Evolutionary conservation across 2,329 filamentous ascomycete species (phyloP), one percentile per base, ranked within the genome.

Genomic region (Fusarium avenaceum): DNA sequence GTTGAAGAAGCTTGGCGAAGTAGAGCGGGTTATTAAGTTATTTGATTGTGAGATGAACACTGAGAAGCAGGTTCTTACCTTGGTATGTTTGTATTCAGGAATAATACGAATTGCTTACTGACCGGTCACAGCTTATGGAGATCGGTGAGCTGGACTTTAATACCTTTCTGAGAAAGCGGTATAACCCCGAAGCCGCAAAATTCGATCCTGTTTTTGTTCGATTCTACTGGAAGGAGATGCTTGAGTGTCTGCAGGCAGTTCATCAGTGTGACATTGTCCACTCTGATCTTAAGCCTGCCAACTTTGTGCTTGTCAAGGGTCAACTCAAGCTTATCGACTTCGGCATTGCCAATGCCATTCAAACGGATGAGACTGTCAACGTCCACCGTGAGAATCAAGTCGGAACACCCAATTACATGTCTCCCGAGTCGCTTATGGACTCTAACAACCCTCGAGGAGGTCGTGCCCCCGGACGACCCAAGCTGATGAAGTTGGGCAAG

Each of bases 191-290:
- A 63, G 88, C 91, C 54, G 88, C 92, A 39, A 87, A 86, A 62
- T 91, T 99, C 63, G 96, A 99, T 76, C 86, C 93, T 3, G 92
- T 91, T 53, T 97, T 98, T 78, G 93, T 96, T 14, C 91, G 96
- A n/a, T 96, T 92, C 80, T 97, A 97, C 83, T 99, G 96, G 96
- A 96, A 97, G 79, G 96, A 99, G 80, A 99, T 99, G 96, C 89
- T 99, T 19, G 94, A 97, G 78, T 98, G 96, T 76, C 89, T 99
- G 7, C 88, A 92, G 71, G 89, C 95, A 1, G 94, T 99, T 1
- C 96, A 99, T 76, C 87, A 91, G 14, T 86, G 91, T 77, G 94
- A 97, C 75, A 94, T 99, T 67, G 96, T 99, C 4, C 96, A 99
- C 80, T 97, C 94, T 0, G 96, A 99, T 76, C 85, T 99, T 38